Evolutionary conservation across 2,329 filamentous ascomycete species (phyloP).

Genomic region (Clonostachys chloroleuca): DNA sequence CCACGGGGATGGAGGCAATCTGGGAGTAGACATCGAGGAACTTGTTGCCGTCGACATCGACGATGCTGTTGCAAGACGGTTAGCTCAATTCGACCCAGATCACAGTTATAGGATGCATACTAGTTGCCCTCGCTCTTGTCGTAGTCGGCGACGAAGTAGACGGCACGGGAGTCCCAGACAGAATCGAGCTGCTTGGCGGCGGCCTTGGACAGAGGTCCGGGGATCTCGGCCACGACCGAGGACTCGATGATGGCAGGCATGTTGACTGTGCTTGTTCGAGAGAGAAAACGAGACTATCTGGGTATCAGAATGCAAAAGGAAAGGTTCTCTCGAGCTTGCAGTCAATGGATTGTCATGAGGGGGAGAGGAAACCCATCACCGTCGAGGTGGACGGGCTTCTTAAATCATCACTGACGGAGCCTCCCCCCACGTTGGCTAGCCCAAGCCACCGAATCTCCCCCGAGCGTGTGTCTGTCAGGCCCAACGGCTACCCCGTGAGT

Average conservation of each 20-base stretch:
- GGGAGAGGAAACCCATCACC: too few relatives aligned
- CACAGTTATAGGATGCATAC: constrained; percentile 8
- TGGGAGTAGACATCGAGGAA: constrained; percentile 63
- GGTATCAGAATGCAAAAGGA: too few relatives aligned
- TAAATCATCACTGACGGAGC: too few relatives aligned
- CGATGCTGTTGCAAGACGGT: constrained; percentile 30
- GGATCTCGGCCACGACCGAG: constrained; percentile 28
- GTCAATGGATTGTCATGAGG: too few relatives aligned
- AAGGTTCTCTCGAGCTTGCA: too few relatives aligned
- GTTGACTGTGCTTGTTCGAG: constrained; percentile 2
- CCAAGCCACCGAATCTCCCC: too few relatives aligned
- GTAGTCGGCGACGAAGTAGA: constrained; percentile 49
- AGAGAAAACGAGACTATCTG: too few relatives aligned
- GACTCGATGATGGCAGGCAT: constrained; percentile 26
- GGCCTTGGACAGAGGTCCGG: constrained; percentile 31
- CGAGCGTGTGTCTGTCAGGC: too few relatives aligned
- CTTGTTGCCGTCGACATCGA: constrained; percentile 44
- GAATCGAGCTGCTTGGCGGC: constrained; percentile 34
- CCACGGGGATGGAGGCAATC: constrained; percentile 79
- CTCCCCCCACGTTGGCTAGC: too few relatives aligned
- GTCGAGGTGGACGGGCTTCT: too few relatives aligned
- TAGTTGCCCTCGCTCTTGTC: constrained; percentile 48
- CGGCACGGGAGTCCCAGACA: constrained; percentile 45
- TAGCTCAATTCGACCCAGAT: background rate
- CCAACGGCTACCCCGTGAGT: too few relatives aligned